A percentile compares a stretch with the other conserved stretches of the same genome.
These are phyloP conservation scores for Rhodosporidiobolus sp. DNA, from an alignment of 768 basidiomycete species.

Conservation along the genomic window DNA sequence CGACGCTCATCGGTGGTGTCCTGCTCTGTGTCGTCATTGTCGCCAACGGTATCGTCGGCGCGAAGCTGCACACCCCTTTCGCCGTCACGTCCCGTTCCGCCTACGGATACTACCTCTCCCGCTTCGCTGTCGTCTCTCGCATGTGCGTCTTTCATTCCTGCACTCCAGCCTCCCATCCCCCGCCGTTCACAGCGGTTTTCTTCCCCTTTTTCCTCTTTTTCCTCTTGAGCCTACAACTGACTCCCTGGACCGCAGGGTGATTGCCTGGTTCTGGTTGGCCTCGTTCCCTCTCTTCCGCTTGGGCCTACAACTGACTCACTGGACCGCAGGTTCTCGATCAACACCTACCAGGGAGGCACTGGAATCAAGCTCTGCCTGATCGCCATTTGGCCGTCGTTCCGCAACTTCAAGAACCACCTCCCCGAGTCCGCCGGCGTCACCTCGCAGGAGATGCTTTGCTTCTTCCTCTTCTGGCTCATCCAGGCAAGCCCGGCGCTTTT, in stretches of 20 bases:
- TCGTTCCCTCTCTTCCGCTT: neutral
- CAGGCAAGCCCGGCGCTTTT: no score
- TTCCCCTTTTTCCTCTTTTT: neutral
- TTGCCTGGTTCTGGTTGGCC: constrained; percentile 37
- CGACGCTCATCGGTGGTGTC: constrained; percentile 31
- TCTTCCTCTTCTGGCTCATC: constrained; percentile 30
- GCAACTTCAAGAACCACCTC: constrained; percentile 28
- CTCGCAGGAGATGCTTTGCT: constrained; percentile 28
- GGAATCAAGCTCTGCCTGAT: constrained; percentile 26
- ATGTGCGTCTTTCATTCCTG: no score
- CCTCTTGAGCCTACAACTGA: neutral
- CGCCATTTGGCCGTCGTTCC: constrained; percentile 36
- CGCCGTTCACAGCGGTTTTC: no score
- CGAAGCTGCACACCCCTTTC: constrained; percentile 29
- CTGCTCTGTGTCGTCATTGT: constrained; percentile 21
- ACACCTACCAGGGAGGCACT: constrained; percentile 25
- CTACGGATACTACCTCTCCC: constrained; percentile 25
- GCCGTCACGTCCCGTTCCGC: constrained; percentile 23
- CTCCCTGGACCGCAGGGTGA: constrained; percentile 13
- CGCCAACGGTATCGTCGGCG: constrained; percentile 20
- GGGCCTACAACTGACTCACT: neutral
- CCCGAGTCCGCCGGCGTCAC: constrained; percentile 29
- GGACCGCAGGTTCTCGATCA: constrained; percentile 26
- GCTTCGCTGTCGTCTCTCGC: constrained; percentile 27
- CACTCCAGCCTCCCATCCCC: no score